Conservation (phyloP, 1,284 basidiomycete species). For the Pyrrhoderma lamaoense region DNA sequence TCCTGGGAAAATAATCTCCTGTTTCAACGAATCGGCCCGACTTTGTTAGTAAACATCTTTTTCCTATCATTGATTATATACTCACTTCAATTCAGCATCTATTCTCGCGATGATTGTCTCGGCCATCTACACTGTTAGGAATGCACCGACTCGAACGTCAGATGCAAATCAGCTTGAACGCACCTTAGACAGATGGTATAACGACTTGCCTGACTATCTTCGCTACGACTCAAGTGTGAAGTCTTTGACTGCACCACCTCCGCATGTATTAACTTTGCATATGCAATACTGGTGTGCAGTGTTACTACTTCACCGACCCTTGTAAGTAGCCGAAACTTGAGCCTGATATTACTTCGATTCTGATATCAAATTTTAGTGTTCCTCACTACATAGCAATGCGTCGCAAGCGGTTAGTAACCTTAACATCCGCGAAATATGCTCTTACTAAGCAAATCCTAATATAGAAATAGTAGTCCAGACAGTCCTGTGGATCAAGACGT, state of each 20-base stretch:
- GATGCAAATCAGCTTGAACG: constrained; percentile 58
- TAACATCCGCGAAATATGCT: not conserved
- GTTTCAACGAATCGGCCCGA: constrained; percentile 69
- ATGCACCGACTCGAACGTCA: constrained; percentile 45
- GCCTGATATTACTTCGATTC: not conserved
- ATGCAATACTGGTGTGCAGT: constrained; percentile 85
- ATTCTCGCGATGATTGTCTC: constrained; percentile 65
- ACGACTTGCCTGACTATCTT: constrained; percentile 65
- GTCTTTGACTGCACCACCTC: constrained; percentile 37
- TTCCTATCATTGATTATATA: not conserved
- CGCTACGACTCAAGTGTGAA: constrained; percentile 47
- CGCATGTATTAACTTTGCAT: constrained; percentile 70
- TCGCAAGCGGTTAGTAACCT: constrained; percentile 26
- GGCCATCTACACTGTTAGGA: constrained; percentile 65
- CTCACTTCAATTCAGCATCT: constrained; percentile 35
- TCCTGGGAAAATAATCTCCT: constrained; percentile 55
- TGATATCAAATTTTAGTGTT: constrained; percentile 9
- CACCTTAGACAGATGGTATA: constrained; percentile 69
- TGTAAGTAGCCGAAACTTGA: constrained; percentile 42
- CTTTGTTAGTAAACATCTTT: constrained; percentile 45
- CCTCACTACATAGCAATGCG: constrained; percentile 17
- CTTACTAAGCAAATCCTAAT: not conserved
- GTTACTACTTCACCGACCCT: constrained; percentile 73
- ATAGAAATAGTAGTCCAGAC: constrained; percentile 20
- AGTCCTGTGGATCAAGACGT: constrained; percentile 42